A percentile compares a stretch with the other conserved stretches of the same genome.
These are phyloP conservation scores for Colletotrichum sp. DNA, from an alignment of 2,329 filamentous ascomycete species.

Conservation along the genomic window DNA sequence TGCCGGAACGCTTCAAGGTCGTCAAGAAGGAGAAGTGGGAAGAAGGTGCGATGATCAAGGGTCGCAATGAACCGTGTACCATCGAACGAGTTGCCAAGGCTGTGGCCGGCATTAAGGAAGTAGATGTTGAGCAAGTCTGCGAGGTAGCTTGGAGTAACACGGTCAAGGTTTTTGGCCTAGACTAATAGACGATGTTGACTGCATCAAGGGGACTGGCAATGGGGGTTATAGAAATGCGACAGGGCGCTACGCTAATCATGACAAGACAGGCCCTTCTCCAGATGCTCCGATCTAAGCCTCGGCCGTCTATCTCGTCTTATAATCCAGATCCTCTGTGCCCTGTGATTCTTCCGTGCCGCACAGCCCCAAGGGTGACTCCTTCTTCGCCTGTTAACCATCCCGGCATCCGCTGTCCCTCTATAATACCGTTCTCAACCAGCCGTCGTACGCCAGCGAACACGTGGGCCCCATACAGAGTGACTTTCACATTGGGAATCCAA, in stretches of 20 bases:
- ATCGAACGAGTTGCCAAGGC: constrained; percentile 89
- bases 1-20: constrained; percentile 75
- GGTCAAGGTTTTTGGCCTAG: constrained; percentile 77
- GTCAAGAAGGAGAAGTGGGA: constrained; percentile 98
- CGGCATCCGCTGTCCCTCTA: constrained; percentile 81
- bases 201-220: background rate
- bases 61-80: constrained; percentile 88
- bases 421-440: constrained; percentile 76
- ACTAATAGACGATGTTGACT: constrained; percentile 41
- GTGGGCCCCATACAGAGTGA: constrained; percentile 78
- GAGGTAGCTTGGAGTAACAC: constrained; percentile 89
- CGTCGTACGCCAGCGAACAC: constrained; percentile 82
- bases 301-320: constrained; percentile 29
- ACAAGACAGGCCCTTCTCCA: background rate
- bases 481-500: constrained; percentile 64
- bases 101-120: constrained; percentile 83
- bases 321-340: constrained; percentile 63
- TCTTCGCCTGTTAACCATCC: constrained; percentile 93
- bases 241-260: background rate
- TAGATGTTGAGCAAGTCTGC: constrained; percentile 80
- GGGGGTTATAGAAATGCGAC: constrained; percentile 1
- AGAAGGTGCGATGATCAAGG: constrained; percentile 88
- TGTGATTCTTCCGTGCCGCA: constrained; percentile 69
- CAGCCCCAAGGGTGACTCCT: constrained; percentile 74
- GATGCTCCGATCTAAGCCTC: background rate